Base-by-base conservation (phyloP, 2,329 filamentous ascomycete genomes). In the Sarocladiaceae sp. region DNA sequence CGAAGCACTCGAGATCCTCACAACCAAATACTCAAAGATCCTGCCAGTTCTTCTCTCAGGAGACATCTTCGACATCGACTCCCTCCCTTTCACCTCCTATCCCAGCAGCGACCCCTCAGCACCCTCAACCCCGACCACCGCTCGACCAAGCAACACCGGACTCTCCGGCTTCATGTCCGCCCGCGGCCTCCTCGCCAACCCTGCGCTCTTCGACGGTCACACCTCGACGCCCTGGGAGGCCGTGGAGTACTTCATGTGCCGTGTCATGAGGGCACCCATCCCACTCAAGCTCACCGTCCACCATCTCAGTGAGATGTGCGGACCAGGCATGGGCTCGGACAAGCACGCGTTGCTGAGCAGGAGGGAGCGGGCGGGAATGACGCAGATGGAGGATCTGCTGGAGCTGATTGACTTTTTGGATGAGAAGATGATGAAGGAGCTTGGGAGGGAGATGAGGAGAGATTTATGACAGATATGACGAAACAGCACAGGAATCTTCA, bases 161-260 rank as follows among this genome's bases (percentile, higher is more conserved):
- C 68, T 82, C 6, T 63, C 74, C 1, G 80, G 83, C 27, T 74
- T 86, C 45, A 86, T 87, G 83, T 79, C 82, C 16, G 83, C 83
- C 6, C 73, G 83, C 39, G 82, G 80, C 7, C 67, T 86, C 3
- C 71, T 86, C 33, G 68, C 78, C 52, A 85, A 86, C 59, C 83
- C 83, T 2, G 78, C 80, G 3, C 62, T 86, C 41, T 86, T 82
- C 59, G 72, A 76, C 0, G 73, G 78, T 35, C 55, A 73, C 53
- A 60, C 71, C 4, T 61, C 68, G 18, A 83, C 80, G 49, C 74
- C 80, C 2, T 81, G 76, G 74, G 71, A 76, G 39, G 80, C 76
- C 2, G 72, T 85, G 19, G 77, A 81, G 55, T 62, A 66, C 12
- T 85, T 87, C 57, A 66, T 86, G 65, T 72, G 67, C 47, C 73